Evolutionary conservation across 2,329 filamentous ascomycete genomes (phyloP).

Genomic region (Aspergillus alliaceus): DNA sequence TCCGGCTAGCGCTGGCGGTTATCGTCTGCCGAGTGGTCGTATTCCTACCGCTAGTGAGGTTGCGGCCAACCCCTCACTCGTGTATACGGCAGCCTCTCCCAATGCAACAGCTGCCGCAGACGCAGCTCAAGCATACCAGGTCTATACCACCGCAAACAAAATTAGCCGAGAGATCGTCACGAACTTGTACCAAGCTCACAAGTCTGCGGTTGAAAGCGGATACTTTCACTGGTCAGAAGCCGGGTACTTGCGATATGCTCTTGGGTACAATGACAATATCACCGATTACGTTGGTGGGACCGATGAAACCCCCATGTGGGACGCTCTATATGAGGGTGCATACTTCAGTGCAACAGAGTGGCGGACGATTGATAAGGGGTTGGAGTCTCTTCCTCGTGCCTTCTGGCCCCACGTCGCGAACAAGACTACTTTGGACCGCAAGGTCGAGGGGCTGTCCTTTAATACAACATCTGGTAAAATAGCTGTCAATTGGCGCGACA

Average conservation of each 20-base stretch:
- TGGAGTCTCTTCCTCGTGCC: conserved; percentile 60
- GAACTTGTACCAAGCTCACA: conserved; percentile 52
- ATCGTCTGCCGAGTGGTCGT: conserved; percentile 52
- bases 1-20: conserved; percentile 50
- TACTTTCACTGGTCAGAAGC: conserved; percentile 67
- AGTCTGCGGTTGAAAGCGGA: conserved; percentile 53
- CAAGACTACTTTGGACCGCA: conserved; percentile 56
- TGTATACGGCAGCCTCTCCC: conserved; percentile 36
- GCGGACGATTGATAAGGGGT: conserved; percentile 64
- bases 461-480: conserved; percentile 54
- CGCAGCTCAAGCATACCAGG: conserved; percentile 42
- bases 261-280: conserved; percentile 55
- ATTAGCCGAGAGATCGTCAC: conserved; percentile 25
- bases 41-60: conserved; percentile 56
- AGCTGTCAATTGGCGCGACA: conserved; percentile 56
- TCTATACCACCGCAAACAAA: conserved; percentile 31
- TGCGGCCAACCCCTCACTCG: conserved; percentile 40
- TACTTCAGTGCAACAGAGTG: conserved; percentile 62
- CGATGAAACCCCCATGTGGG: conserved; percentile 48
- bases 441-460: conserved; percentile 58
- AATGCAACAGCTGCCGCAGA: conserved; percentile 36
- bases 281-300: conserved; percentile 54
- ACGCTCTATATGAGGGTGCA: conserved; percentile 55
- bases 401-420: conserved; percentile 63
- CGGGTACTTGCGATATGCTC: conserved; percentile 60